Base-by-base conservation (phyloP, 2,329 filamentous ascomycete species). In the Xylaria sp. region DNA sequence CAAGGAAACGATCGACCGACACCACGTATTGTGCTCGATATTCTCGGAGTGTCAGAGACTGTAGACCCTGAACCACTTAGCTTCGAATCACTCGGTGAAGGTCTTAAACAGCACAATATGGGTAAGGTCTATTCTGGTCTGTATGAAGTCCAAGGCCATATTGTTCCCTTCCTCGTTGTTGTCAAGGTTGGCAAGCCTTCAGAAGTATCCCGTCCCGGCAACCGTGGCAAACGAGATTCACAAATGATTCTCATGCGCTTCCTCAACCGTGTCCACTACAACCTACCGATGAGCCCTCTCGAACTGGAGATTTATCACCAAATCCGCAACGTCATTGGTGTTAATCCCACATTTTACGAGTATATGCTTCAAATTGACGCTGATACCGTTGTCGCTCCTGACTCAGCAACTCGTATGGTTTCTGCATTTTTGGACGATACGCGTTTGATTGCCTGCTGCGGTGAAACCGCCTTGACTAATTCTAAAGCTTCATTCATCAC, bases 171-270 rank as follows among this genome's bases (percentile, higher is more conserved):
- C 88, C 80, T 99, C 79, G 96, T 99, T 61, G 86, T 99, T 54
- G 94, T 98, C 82, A 99, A 99, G 86, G 89, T 98, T 74, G 96
- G 96, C 78, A 99, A 99, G 82, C 94, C 97, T 75, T 98, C 95
- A 2, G 96, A 99, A 80, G 94, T 98, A 72, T 91, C 93, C 21
- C 97, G 97, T 76, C 83, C 96, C 69, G 96, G 96, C 80, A 99
- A 99, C 84, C 92, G 96, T 86, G 96, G 96, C 82, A 99, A 99
- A 87, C 95, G 96, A 87, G 96, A 99, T 81, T 98, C 96, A 62
- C 96, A 99, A 82, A 97, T 99, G 91, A 86, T 99, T 71, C 84
- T 98, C 70, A 99, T 99, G 96, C 92, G 96, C 72, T 99, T 99
- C 90, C 88, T 99, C 78, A 98, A 99, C 87, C 93, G 96, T 72